Evolutionary conservation across 1,284 basidiomycete species (phyloP).

Genomic region (Cronartium ribicola): DNA sequence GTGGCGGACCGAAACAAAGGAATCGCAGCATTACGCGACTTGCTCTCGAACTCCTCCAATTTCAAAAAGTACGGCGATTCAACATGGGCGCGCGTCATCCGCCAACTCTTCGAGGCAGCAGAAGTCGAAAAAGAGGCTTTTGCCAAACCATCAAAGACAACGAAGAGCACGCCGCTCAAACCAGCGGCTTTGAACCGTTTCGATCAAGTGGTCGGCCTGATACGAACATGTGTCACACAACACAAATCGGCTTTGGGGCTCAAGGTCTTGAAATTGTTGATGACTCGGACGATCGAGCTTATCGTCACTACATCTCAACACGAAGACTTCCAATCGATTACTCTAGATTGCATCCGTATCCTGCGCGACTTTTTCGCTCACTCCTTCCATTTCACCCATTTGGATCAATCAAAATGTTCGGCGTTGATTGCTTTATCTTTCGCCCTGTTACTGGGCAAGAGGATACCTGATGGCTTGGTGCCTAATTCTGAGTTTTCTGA

Average conservation of each 20-base stretch:
- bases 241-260: slow-evolving; percentile 21
- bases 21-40: slow-evolving; percentile 18
- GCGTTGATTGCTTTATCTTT: slow-evolving; percentile 32
- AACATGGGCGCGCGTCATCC: slow-evolving; percentile 22
- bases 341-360: slow-evolving; percentile 38
- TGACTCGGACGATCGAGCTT: slow-evolving; percentile 31
- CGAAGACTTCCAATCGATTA: slow-evolving; percentile 11
- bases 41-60: slow-evolving; percentile 35
- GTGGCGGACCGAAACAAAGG: slow-evolving; percentile 35
- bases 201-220: slow-evolving; percentile 9
- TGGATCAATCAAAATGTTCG: slow-evolving; percentile 5
- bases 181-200: slow-evolving; percentile 20
- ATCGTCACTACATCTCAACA: not conserved
- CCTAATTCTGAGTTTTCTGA: slow-evolving; percentile 19
- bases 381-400: slow-evolving; percentile 23
- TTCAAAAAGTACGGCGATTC: slow-evolving; percentile 22
- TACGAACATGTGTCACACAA: slow-evolving; percentile 29
- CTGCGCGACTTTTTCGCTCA: slow-evolving; percentile 35
- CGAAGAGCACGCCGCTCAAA: slow-evolving; percentile 15
- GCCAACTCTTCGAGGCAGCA: slow-evolving; percentile 26
- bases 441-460: slow-evolving; percentile 34
- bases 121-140: slow-evolving; percentile 27
- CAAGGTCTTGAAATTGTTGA: slow-evolving; percentile 32
- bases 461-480: slow-evolving; percentile 17
- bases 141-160: slow-evolving; percentile 16